Evolutionary conservation across 768 basidiomycete species (phyloP), one percentile per base, ranked within the genome.

Genomic region (Paxillus rubicundulus): DNA sequence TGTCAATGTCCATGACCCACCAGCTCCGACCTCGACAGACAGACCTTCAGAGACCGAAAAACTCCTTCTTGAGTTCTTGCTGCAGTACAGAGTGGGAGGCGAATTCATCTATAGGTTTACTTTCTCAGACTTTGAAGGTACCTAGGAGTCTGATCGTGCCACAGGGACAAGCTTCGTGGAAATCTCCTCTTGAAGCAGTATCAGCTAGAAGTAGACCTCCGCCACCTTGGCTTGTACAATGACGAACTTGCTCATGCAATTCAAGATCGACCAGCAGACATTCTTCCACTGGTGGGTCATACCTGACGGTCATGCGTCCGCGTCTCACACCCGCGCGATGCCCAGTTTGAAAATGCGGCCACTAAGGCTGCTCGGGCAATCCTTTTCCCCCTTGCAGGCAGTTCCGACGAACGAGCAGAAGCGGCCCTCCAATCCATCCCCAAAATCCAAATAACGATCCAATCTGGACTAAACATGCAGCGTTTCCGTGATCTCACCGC

Each of bases 401-500:
- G 72, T 18, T 76, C 69, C n/a, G 73, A 74, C 18, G 74, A 72
- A 39, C 69, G 67, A n/a, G 70, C 71, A 4, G 77, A 80, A 49
- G 71, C 71, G 50, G 77, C 82, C 53, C 69, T 75, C 32, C 69
- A 73, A 36, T 67, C 77, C 14, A 77, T 86, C 45, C 84, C 85
- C 12, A 87, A 84, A 63, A 79, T 98, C 30, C 97, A 98, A 73
- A 77, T 98, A 48, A 92, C 87, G 37, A 77, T 98, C 34, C 84
- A 81, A 62, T 93, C 92, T n/a, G 90, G 89, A 5, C 81, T 96
- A 59, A 96, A 96, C 71, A 79, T 98, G 74, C 82, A 91, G 48
- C 92, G 91, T 67, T 97, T 98, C 69, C 85, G 97, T 38, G 93
- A 94, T 39, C 82, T 99, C 38, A 90, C 89, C 0, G 97, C 97